Percentiles rank a stretch among this genome's conserved stretches.
phyloP scores from a whole-genome alignment of 2,329 filamentous ascomycete genomes.

The Arthrobotrys pseudoclavata region DNA sequence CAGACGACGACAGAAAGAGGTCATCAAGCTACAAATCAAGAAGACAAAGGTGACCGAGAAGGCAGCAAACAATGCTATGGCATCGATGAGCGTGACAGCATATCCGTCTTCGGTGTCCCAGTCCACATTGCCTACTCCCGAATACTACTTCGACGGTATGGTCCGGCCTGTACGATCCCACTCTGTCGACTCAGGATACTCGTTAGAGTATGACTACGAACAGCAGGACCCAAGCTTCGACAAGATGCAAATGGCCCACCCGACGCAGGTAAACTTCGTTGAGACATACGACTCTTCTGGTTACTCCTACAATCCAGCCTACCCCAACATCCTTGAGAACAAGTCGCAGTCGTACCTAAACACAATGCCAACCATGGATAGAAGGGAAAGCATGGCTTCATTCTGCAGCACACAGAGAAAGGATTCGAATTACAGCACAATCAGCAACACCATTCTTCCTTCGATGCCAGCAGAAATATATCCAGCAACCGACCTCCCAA shows the following conservation, averaged over 20 bases:
- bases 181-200: slow-evolving; percentile 67
- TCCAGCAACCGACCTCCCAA: slow-evolving; percentile 55
- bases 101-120: slow-evolving; percentile 60
- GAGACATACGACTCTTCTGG: slow-evolving; percentile 56
- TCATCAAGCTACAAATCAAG: slow-evolving; percentile 98
- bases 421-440: slow-evolving; percentile 38
- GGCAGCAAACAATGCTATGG: slow-evolving; percentile 65
- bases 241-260: slow-evolving; percentile 59
- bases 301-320: slow-evolving; percentile 65
- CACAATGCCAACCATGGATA: slow-evolving; percentile 53
- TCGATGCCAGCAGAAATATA: slow-evolving; percentile 59
- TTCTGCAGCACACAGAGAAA: slow-evolving; percentile 52
- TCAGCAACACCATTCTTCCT: slow-evolving; percentile 45
- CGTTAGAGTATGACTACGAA: slow-evolving; percentile 62
- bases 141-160: slow-evolving; percentile 78
- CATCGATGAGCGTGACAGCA: slow-evolving; percentile 61
- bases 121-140: slow-evolving; percentile 77
- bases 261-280: slow-evolving; percentile 59
- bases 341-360: slow-evolving; percentile 58
- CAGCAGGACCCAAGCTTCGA: slow-evolving; percentile 57
- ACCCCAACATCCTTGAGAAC: slow-evolving; percentile 58
- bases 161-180: slow-evolving; percentile 66
- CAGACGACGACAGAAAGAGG: slow-evolving; percentile 87
- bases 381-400: slow-evolving; percentile 57
- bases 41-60: slow-evolving; percentile 94